Evolutionary conservation across 306 rosid genomes (phyloP).

Genomic region (Amphicarpaea edgeworthii): DNA sequence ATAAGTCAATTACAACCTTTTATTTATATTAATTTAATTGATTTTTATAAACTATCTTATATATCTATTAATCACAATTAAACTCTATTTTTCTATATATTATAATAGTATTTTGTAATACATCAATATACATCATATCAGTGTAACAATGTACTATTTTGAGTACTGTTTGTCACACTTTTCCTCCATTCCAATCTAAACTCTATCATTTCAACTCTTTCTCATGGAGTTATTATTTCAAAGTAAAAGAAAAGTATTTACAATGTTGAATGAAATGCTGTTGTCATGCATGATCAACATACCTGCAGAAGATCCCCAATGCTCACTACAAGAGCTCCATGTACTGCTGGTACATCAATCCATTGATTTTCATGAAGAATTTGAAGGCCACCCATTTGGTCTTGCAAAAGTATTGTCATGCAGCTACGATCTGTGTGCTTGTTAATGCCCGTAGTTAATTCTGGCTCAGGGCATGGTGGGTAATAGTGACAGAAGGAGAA

Average conservation of each 20-base stretch:
- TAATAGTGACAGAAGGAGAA: constrained; percentile 6
- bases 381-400: constrained; percentile 14
- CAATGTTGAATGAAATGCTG: neutral
- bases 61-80: too few species aligned
- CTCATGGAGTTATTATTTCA: neutral
- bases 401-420: constrained; percentile 33
- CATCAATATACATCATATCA: neutral
- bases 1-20: too few species aligned
- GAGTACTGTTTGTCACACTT: neutral
- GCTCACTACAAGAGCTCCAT: constrained; percentile 14
- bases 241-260: neutral
- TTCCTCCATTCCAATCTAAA: neutral
- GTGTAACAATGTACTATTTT: neutral
- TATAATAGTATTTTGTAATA: neutral
- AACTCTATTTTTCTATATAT: too few species aligned
- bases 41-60: too few species aligned
- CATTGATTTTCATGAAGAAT: constrained; percentile 5
- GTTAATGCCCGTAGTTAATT: neutral
- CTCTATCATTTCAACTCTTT: neutral
- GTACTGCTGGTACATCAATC: constrained; percentile 9
- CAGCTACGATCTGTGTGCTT: neutral
- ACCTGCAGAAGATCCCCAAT: constrained; percentile 30
- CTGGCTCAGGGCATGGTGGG: constrained; percentile 20
- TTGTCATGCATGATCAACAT: too few species aligned
- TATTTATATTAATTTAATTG: too few species aligned